Base-by-base conservation (phyloP, 192 early-diverging fungal species). In the Globomyces pollinis-pini region DNA sequence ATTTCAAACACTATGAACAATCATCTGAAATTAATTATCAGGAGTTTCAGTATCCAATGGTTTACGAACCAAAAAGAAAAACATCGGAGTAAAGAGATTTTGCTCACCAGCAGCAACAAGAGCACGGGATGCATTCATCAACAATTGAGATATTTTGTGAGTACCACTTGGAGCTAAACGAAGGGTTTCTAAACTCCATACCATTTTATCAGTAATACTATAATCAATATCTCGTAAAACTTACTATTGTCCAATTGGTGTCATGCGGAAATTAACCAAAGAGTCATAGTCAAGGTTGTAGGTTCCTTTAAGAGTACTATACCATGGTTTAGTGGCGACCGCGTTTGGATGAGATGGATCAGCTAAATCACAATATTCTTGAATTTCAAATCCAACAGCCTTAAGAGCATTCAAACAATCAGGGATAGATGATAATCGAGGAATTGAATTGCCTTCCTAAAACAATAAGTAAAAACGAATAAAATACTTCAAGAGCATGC, bases 1-100 rank as follows among this genome's bases (percentile, higher is more conserved):
- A n/a, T n/a, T n/a, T n/a, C n/a, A n/a, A n/a, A n/a, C n/a, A n/a
- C n/a, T n/a, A n/a, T n/a, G n/a, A n/a, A n/a, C n/a, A n/a, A n/a
- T n/a, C n/a, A n/a, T n/a, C n/a, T n/a, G n/a, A n/a, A n/a, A 47
- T 47, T 47, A 47, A 47, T 47, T 20, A 28, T 47, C 44, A 47
- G 28, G 23, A 26, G 28, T 26, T 47, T 61, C 50, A 29, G 65
- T 53, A 38, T 51, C 72, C 26, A 75, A 36, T 20, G 74, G 75
- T 64, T 77, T 77, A 31, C 75, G 55, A 44, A 64, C 75, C 30
- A 77, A 59, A 65, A 71, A 76, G 60, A 88, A 85, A 76, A 86
- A 96, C 94, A 97, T 97, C 60, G 94, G 94, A 9, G 94, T 97
- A 61, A 96, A 94, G 44, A 97, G 70, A 47, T 87, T 78, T 61